Evolutionary conservation across 345 rosid genomes (phyloP), one percentile per base, ranked within the genome.

Genomic region (Citrus hindsii): DNA sequence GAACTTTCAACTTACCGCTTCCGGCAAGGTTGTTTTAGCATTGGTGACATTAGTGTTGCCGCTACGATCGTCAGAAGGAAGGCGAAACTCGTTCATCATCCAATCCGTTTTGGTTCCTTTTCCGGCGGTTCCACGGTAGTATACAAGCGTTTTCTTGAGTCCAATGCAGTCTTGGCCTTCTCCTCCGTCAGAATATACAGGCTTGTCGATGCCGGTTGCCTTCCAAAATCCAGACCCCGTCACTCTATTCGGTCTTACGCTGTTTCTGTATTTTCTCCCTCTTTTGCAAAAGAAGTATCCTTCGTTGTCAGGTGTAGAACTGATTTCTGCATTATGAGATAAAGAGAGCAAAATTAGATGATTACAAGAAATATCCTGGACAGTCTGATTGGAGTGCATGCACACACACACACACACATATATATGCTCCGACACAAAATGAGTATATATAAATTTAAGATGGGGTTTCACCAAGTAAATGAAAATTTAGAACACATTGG

Each of bases 11-110:
- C 97, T 88, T 92, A 95, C 99, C 22, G 94, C 97, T 78, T 91
- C 92, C 80, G 71, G 86, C 21, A 77, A 9, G 37, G 82, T 74
- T 67, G 79, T 28, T 81, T 82, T 83, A 46, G 82, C 79, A 67
- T 78, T 64, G 28, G 51, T 70, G 24, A 32, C 14, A 16, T 67
- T 79, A 67, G 1, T 68, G 77, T 75, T 63, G 75, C 38, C 76
- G 79, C 74, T 80, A 65, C 77, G 74, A 6, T 85, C 75, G 27
- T 62, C 63, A 2, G 84, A 32, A 6, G 98, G 97, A 30, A 95
- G 97, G 76, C 99, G 97, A 86, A 95, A 95, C 82, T 95, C 99
- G 30, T 95, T 94, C 99, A 95, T 95, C 99, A 95, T 95, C 99
- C 99, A 95, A 64, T 93, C 98, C 2, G 99, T 93, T 81, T 95